Evolutionary conservation across 2,329 filamentous ascomycete genomes (phyloP).

Genomic region (Calonectria hawksworthii): DNA sequence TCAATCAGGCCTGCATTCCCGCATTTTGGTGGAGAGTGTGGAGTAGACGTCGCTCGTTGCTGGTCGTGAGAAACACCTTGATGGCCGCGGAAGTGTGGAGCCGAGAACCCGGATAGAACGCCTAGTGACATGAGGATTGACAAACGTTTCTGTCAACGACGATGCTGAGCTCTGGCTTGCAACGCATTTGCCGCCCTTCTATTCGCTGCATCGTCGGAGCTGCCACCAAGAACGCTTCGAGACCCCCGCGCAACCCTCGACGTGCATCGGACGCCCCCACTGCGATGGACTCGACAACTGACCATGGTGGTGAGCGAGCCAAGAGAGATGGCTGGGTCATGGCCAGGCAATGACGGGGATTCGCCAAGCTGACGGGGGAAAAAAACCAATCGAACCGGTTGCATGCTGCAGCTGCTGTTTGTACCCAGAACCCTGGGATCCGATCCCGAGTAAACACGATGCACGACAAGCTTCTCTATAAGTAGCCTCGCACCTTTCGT

Average conservation of each 20-base stretch:
- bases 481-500: conserved; percentile 31
- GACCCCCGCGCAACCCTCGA: conserved; percentile 3
- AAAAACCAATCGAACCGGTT: not conserved
- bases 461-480: conserved; percentile 29
- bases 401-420: not conserved
- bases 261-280: conserved; percentile 2
- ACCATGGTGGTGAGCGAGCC: conserved; percentile 1
- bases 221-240: conserved; percentile 5
- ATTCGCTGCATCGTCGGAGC: conserved; percentile 28
- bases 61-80: conserved; percentile 37
- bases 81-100: conserved; percentile 37
- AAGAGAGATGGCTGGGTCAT: not conserved
- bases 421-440: not conserved
- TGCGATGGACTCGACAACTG: not conserved
- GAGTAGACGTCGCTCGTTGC: conserved; percentile 8
- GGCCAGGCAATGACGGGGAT: not conserved
- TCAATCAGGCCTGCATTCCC: conserved; percentile 30
- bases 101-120: conserved; percentile 44
- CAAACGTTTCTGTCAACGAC: conserved; percentile 1
- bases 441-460: conserved; percentile 11
- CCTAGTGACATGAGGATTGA: conserved; percentile 15
- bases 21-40: conserved; percentile 16
- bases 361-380: not conserved
- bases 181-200: rapidly evolving
- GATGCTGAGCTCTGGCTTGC: not conserved